Base-by-base conservation (phyloP, 352 stramenopile species). In the Globisporangium echinulatum region DNA sequence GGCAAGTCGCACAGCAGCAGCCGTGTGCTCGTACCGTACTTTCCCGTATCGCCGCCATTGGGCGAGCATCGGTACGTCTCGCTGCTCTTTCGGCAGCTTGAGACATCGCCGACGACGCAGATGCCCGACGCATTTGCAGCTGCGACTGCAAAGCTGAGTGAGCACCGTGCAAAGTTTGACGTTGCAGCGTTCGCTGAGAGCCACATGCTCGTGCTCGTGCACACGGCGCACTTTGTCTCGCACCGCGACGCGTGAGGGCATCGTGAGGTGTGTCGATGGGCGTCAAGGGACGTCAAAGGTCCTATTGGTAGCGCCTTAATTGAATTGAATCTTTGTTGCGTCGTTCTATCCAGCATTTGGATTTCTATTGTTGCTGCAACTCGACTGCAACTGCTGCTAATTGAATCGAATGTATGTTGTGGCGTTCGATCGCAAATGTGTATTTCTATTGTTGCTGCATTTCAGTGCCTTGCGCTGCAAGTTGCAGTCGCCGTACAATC, bases 1-100 rank as follows among this genome's bases (percentile, higher is more conserved):
- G 43, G 14, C 11, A 33, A 33, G 14, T 54, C 33, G 19, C 42
- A 19, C 47, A 50, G 9, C 46, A 63, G 56, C 47, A 14, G 69
- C 67, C 13, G 64, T 7, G 52, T 56, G 7, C 7, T 87, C 33
- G 75, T 86, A 8, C 74, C 77, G 4, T 88, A 88, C 62, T 88
- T 74, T 43, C 76, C 80, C 0, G 80, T 90, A 49, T 70, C 67
- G 25, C 80, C 78, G 5, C 76, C 78, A 0, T 53, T 62, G 7
- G 80, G 80, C n/a, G 53, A 71, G 56, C 77, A 87, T 54, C 75
- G 75, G 56, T 87, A 87, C 66, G 58, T 87, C 15, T 75, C 73
- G 11, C 44, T 87, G 37, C 69, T 87, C 19, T 83, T 85, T 50
- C 58, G 51, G 3, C 75, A 87, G 53, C 49, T 44, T 7, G 46